Base-by-base conservation (phyloP, 2,329 filamentous ascomycete genomes). In the Leptographium wingfieldii region DNA sequence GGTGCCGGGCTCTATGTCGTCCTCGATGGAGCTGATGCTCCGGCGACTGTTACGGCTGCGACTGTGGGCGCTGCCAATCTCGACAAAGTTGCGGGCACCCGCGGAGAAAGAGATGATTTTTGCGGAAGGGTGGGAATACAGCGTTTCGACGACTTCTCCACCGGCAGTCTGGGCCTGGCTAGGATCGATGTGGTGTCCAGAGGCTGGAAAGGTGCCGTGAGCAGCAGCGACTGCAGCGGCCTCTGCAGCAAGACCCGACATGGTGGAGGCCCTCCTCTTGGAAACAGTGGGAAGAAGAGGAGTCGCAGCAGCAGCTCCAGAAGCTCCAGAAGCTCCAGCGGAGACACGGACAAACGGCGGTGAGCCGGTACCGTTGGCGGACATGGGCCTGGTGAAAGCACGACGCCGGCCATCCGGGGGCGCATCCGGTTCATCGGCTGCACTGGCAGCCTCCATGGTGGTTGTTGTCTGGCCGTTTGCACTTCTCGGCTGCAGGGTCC, bases 81-180 rank as follows among this genome's bases (percentile, higher is more conserved):
- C 67, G 65, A 73, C 62, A 53, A 66, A 62, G 35, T 67, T 66
- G 57, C 70, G 69, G 59, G 68, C 68, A 29, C 71, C 73, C 27
- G 73, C 74, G 22, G 70, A 77, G 65, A 83, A 82, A 16, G 80
- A 72, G 51, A 81, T 74, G 63, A 95, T 88, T 68, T 85, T 90
- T 61, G 85, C 85, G 52, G 81, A 82, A 0, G 86, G 81, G 67
- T 92, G 87, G 60, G 81, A 83, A 69, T 88, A 94, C 5, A 95
- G 79, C 2, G 84, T 88, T 70, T 90, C 87, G 65, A 88, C 78
- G 7, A 74, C 65, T 51, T 64, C 64, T 40, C 59, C 61, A 49
- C 60, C 60, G 51, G 64, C 55, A 1, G 57, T 48, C 12, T 57
- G 57, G 31, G 60, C 40, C 54, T 56, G 52, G 40, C 25, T 14